These are phyloP conservation scores for Monosporascus ibericus DNA, from an alignment of 2,329 filamentous ascomycete species.

Conservation along the genomic window DNA sequence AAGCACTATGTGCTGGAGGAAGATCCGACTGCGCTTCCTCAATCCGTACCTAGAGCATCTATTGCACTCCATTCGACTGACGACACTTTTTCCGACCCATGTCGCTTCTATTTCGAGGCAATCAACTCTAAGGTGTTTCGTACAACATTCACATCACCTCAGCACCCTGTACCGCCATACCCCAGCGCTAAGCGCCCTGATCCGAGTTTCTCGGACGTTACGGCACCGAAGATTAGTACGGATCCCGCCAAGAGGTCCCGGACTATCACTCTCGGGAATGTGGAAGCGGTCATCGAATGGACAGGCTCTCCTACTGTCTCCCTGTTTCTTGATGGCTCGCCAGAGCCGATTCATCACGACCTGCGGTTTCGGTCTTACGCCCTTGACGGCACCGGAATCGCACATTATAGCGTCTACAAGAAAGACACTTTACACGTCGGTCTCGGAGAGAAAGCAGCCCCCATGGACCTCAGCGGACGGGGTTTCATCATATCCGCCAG, in stretches of 20 bases:
- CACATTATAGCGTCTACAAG: conserved; percentile 60
- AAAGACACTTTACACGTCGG: conserved; percentile 60
- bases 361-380: conserved; percentile 60
- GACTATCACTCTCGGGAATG: conserved; percentile 38
- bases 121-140: conserved; percentile 59
- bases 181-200: conserved; percentile 49
- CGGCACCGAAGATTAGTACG: conserved; percentile 22
- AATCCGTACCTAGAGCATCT: conserved; percentile 6
- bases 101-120: conserved; percentile 58
- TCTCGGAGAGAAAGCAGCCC: conserved; percentile 63
- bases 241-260: conserved; percentile 29
- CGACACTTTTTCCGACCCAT: conserved; percentile 28
- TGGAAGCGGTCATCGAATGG: conserved; percentile 55
- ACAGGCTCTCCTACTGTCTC: conserved; percentile 50
- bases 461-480: conserved; percentile 64
- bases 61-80: conserved; percentile 37
- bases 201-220: conserved; percentile 25
- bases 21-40: not conserved
- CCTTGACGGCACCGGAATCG: conserved; percentile 53
- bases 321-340: conserved; percentile 41
- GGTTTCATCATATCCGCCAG: conserved; percentile 62
- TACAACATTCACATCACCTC: conserved; percentile 57
- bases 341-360: conserved; percentile 54
- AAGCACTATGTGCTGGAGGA: conserved; percentile 18
- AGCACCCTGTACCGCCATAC: conserved; percentile 59